phyloP scores from a whole-genome alignment of 2,329 filamentous ascomycete genomes.

The Tolypocladium endophyticum region DNA sequence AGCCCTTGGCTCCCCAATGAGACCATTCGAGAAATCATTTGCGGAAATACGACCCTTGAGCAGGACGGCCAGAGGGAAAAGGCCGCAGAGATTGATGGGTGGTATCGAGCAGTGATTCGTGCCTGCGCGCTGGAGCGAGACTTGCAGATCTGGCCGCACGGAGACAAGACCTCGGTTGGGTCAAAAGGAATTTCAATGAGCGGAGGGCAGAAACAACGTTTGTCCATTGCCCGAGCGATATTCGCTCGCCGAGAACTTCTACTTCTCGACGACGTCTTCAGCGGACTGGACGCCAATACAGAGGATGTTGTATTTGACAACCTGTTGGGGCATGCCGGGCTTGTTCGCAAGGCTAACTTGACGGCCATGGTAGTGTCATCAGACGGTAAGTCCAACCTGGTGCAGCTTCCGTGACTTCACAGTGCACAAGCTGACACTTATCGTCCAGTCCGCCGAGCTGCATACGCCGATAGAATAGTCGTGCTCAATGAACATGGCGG shows the following conservation, averaged over 20 bases:
- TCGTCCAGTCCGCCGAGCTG: background rate
- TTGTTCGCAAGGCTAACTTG: constrained; percentile 7
- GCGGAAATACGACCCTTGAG: constrained; percentile 31
- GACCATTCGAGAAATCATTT: constrained; percentile 18
- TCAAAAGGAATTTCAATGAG: constrained; percentile 20
- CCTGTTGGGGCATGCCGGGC: constrained; percentile 6
- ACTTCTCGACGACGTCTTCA: constrained; percentile 17
- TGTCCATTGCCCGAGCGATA: constrained; percentile 14
- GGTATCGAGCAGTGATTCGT: constrained; percentile 13
- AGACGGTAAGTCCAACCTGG: constrained; percentile 2
- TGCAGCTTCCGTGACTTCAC: background rate
- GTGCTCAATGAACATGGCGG: background rate
- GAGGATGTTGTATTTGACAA: constrained; percentile 8
- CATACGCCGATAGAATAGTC: background rate
- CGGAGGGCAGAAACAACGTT: constrained; percentile 19
- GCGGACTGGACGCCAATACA: constrained; percentile 14
- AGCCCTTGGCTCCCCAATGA: constrained; percentile 13
- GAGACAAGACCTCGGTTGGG: constrained; percentile 18
- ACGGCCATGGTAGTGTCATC: constrained; percentile 5
- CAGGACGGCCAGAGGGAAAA: constrained; percentile 6
- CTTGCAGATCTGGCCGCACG: constrained; percentile 12
- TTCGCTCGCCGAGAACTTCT: constrained; percentile 11
- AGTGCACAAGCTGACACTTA: background rate
- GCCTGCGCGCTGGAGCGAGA: constrained; percentile 15
- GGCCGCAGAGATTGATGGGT: constrained; percentile 6